Evolutionary conservation across 371 early-diverging fungal species (phyloP), one percentile per base, ranked within the genome.

Genomic region (Apophysomyces variabilis): DNA sequence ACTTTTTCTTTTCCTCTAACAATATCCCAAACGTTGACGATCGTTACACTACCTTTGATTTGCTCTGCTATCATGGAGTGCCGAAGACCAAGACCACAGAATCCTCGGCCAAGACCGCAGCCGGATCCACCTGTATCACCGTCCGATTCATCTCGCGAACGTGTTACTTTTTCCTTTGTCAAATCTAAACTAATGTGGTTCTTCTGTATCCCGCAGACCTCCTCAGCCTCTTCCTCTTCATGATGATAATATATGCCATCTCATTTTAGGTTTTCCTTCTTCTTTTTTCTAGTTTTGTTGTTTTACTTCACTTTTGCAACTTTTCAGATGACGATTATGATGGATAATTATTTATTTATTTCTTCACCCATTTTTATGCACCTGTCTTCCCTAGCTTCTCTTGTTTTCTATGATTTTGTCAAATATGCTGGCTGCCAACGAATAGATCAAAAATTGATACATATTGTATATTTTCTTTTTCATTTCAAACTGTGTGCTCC

Each of bases 41-140:
- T 21, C n/a, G 9, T 50, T 21, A 50, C 54, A 16, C 9, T 50
- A 50, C 54, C 54, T 18, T 21, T 50, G 54, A 21, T 50, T 50
- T 50, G 9, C 21, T 18, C 54, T 21, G 54, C 21, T 9, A 26
- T 26, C 54, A 50, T 50, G 54, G 54, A 50, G 9, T 21, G 54
- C 18, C 54, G 54, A 26, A 50, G 21, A 21, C 54, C 54, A 21
- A n/a, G 54, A 26, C 54, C 54, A 50, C 54, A 50, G 35, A 50
- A 50, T 50, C 54, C 54, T 21, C 54, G 54, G 11, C 54, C 54
- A 16, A 50, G 54, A 50, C 54, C 54, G 21, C 54, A 50, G 11
- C 54, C 54, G 11, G 54, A 50, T 7, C 54, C 54, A 21, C 54
- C 54, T 26, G 21, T 50, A 11, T 50, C 54, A 7, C 47, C 47